phyloP scores from a whole-genome alignment of 2,329 filamentous ascomycete genomes.

The Monilinia aucupariae region DNA sequence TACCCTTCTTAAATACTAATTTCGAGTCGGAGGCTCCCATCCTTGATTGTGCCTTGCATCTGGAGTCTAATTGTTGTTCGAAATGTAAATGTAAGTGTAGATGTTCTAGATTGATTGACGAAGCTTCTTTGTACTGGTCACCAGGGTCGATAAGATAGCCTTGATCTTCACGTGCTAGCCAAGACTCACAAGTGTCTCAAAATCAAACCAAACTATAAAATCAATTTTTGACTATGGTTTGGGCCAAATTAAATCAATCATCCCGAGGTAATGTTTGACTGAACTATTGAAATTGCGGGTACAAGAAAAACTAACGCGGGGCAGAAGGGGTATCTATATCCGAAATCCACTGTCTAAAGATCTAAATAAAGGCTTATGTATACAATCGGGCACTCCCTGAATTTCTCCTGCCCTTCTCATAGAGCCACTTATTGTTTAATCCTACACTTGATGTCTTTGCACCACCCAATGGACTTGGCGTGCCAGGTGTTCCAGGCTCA shows the following conservation, averaged over 20 bases:
- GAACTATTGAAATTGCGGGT: background rate
- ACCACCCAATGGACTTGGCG: conserved; percentile 59
- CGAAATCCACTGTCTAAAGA: conserved; percentile 17
- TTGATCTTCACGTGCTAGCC: conserved; percentile 13
- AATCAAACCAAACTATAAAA: background rate
- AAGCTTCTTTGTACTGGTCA: conserved; percentile 13
- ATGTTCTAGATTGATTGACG: conserved; percentile 14
- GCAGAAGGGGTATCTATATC: conserved; percentile 30
- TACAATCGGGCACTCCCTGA: conserved; percentile 32
- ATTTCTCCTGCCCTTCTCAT: conserved; percentile 64
- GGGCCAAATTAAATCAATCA: background rate
- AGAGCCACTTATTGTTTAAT: conserved; percentile 91
- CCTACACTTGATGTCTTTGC: conserved; percentile 68
- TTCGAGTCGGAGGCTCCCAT: conserved; percentile 99
- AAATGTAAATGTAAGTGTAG: background rate
- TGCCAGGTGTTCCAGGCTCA: conserved; percentile 52
- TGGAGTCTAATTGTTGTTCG: conserved; percentile 19
- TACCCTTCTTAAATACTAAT: conserved; percentile 96
- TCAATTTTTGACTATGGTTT: background rate
- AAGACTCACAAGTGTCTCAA: background rate
- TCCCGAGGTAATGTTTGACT: background rate
- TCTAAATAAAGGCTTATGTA: conserved; percentile 22
- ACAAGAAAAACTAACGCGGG: background rate
- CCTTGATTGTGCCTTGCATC: conserved; percentile 29
- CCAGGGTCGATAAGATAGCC: conserved; percentile 13